Base-by-base conservation (phyloP, 345 rosid genomes). In the Luvunga scandens region DNA sequence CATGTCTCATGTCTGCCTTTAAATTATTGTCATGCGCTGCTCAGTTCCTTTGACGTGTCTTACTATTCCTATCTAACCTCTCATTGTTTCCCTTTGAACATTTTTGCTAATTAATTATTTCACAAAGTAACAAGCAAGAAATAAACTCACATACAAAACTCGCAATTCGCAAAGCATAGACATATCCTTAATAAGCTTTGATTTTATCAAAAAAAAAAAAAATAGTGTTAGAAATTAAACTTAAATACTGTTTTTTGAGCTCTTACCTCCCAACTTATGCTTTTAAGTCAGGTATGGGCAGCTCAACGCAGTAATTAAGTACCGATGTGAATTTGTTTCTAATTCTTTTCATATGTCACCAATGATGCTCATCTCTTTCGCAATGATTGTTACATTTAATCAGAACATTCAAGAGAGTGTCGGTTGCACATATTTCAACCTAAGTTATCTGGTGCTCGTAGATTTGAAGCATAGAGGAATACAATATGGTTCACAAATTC, bases 1-100 rank as follows among this genome's bases (percentile, higher is more conserved):
- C 79, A 67, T 55, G 18, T 48, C 78, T 76, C 39, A 6, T 34
- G 50, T 45, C 50, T 45, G 65, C 38, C 57, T 34, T 76, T 38
- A 66, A 33, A 66, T 76, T 34, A 67, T 76, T 62, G 34, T 27
- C 60, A 3, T 42, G 3, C 45, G 45, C 13, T 22, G 21, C 42
- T 28, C 28, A 9, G 28, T 7, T 24, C 5, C 8, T 71, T 10
- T 31, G 10, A 64, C 12, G n/a, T 31, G 39, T 6, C 19, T 30
- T 2, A 64, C 22, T 64, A 0, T 22, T 64, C 24, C 38, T 7
- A 5, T 6, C 33, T 28, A 62, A 62, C 66, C 55, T 6, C 31
- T 45, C 50, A 24, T 69, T 39, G 19, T 24, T 39, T 39, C 16
- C 27, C 21, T 68, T 21, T n/a, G 19, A 65, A 19, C 14, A n/a